Evolutionary conservation across 306 rosid genomes (phyloP), one percentile per base, ranked within the genome.

Genomic region (Cicer judaicum): DNA sequence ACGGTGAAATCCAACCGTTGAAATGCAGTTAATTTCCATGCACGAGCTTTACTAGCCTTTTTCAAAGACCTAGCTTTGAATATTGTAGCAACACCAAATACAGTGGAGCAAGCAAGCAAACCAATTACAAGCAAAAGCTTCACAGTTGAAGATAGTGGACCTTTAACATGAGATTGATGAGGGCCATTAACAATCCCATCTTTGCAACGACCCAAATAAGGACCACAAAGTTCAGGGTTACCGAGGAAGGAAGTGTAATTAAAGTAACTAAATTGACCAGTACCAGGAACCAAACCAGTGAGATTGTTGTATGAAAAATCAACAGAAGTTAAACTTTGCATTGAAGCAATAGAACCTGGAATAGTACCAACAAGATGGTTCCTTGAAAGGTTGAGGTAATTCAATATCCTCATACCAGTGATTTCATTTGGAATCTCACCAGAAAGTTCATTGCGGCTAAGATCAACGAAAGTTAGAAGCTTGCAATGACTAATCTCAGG

Each of bases 311-410:
- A 93, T 1, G 98, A 93, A 78, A 93, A 93, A 81, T 93, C 98
- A 60, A 91, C 98, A 1, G 97, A 93, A 3, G 98, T 93, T 65
- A 91, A 81, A 78, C 98, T 93, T 55, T 93, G 98, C 97, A 93
- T 93, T 11, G 88, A 68, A 1, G 98, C 72, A 42, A 93, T 87
- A 6, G 97, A 85, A 5, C 88, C 39, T 0, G 98, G 98, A 71
- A 93, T 89, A 62, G 82, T 82, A 16, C 98, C 98, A 18, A 91
- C 75, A 1, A 93, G 81, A 54, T 91, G 96, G 47, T 93, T 93
- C 63, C 91, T 87, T 0, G 98, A 93, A 43, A 93, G 89, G 81
- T 93, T 93, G 69, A 93, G 83, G 85, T 91, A 89, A 54, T 89
- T 93, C 78, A 93, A 43, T 66, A 93, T 93, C 81, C 94, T 64